These are phyloP conservation scores for Papiliotrema terrestris DNA, from an alignment of 1,284 basidiomycete genomes.

Conservation along the genomic window DNA sequence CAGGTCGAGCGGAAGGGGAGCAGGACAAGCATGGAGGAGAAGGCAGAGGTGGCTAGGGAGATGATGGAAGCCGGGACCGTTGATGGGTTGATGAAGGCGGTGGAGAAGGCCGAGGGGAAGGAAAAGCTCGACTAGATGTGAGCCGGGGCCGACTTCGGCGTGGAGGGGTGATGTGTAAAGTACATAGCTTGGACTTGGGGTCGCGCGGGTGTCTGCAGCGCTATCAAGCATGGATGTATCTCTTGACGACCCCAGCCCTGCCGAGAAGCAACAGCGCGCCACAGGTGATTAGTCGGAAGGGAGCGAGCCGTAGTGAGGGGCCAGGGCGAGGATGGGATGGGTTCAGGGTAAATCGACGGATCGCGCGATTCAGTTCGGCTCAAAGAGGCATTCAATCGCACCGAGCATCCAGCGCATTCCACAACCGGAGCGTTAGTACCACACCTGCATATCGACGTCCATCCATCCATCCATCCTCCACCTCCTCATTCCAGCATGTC, in stretches of 20 bases:
- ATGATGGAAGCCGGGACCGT: slow-evolving; percentile 8
- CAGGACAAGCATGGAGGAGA: slow-evolving; percentile 4
- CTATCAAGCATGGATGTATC: no score
- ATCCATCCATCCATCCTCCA: background rate
- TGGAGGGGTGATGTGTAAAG: no score
- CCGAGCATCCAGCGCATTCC: background rate
- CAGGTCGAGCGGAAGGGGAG: background rate
- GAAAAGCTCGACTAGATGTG: slow-evolving; percentile 8
- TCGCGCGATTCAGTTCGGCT: background rate
- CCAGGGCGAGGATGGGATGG: no score
- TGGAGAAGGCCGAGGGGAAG: slow-evolving; percentile 18
- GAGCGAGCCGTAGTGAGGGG: no score
- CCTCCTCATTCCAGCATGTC: slow-evolving; percentile 3
- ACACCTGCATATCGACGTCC: background rate
- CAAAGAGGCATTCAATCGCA: background rate
- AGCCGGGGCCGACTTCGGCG: no score
- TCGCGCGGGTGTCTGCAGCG: no score
- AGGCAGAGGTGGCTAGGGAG: slow-evolving; percentile 5
- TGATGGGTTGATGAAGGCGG: slow-evolving; percentile 9
- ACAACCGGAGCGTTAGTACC: background rate
- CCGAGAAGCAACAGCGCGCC: no score
- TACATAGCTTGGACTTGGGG: no score
- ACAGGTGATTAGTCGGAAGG: no score
- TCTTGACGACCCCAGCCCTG: no score
- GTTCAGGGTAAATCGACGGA: background rate